Conservation (phyloP, 2,329 filamentous ascomycete species). For the Thielaviopsis cerberus region DNA sequence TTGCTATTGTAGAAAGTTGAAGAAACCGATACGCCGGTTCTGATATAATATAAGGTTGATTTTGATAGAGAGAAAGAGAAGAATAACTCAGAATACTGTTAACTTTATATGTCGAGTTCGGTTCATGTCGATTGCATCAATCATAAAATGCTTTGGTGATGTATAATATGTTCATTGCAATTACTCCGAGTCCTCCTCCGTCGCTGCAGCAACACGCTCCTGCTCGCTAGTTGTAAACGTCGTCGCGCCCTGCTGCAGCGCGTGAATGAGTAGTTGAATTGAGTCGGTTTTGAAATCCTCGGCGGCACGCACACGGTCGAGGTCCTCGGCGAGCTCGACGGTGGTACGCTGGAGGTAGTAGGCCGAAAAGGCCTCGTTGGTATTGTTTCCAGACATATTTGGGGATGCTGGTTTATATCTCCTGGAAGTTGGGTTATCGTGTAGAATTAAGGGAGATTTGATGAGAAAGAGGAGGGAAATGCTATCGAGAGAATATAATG, state of each 20-base stretch:
- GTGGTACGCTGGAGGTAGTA: slow-evolving; percentile 55
- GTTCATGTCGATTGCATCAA: background rate
- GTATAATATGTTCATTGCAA: background rate
- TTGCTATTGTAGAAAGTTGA: too few species aligned
- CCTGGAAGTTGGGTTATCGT: background rate
- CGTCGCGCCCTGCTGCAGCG: slow-evolving; percentile 46
- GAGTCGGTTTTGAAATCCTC: slow-evolving; percentile 52
- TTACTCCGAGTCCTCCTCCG: background rate
- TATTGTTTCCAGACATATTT: background rate
- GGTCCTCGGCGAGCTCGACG: slow-evolving; percentile 52
- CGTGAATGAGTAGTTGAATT: slow-evolving; percentile 45
- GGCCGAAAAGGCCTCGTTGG: slow-evolving; percentile 31
- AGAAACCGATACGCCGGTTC: too few species aligned
- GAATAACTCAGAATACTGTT: too few species aligned
- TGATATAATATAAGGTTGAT: too few species aligned
- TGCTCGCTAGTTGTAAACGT: slow-evolving; percentile 37
- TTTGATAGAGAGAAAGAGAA: too few species aligned
- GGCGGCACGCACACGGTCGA: slow-evolving; percentile 49
- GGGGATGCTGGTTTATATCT: background rate
- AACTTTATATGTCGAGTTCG: too few species aligned
- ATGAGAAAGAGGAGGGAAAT: background rate
- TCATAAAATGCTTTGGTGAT: background rate
- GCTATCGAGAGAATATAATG: background rate
- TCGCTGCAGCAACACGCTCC: slow-evolving; percentile 13
- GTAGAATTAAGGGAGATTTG: background rate